Conservation (phyloP, 371 early-diverging fungal species). For the Apophysomyces sp. region DNA sequence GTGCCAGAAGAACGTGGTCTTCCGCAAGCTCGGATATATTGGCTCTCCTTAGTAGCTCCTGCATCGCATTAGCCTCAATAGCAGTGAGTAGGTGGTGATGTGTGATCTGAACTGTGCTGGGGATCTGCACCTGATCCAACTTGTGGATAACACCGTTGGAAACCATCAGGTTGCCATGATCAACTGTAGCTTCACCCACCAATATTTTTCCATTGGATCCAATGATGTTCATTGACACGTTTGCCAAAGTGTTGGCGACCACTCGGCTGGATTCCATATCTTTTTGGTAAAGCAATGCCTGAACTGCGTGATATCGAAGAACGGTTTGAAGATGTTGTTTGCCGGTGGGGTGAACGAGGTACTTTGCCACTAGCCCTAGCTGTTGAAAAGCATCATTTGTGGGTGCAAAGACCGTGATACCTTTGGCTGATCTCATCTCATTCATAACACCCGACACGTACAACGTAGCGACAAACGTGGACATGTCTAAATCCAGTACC, state of each 20-base stretch:
- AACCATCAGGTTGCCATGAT: constrained; percentile 37
- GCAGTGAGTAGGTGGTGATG: constrained; percentile 48
- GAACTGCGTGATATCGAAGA: constrained; percentile 37
- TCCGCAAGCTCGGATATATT: constrained; percentile 33
- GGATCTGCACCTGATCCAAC: constrained; percentile 48
- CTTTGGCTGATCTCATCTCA: constrained; percentile 37
- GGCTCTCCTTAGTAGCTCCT: constrained; percentile 38
- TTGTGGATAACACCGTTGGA: constrained; percentile 62
- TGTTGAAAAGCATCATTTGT: constrained; percentile 49
- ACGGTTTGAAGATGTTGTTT: constrained; percentile 41
- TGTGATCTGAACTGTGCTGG: constrained; percentile 41
- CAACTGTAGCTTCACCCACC: not conserved
- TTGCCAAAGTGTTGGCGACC: constrained; percentile 35
- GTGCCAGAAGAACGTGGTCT: constrained; percentile 50
- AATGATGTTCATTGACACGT: not conserved
- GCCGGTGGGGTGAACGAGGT: constrained; percentile 40
- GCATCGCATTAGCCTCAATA: constrained; percentile 39
- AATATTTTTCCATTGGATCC: not conserved
- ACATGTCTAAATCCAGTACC: constrained; percentile 38
- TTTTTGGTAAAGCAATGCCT: constrained; percentile 39
- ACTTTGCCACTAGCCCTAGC: constrained; percentile 56
- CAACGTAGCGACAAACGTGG: constrained; percentile 44
- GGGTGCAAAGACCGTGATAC: constrained; percentile 60
- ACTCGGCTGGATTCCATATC: constrained; percentile 33
- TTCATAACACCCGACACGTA: constrained; percentile 34